Evolutionary conservation across 805 yeast genomes (phyloP).

Genomic region (Wickerhamiella cacticola): DNA sequence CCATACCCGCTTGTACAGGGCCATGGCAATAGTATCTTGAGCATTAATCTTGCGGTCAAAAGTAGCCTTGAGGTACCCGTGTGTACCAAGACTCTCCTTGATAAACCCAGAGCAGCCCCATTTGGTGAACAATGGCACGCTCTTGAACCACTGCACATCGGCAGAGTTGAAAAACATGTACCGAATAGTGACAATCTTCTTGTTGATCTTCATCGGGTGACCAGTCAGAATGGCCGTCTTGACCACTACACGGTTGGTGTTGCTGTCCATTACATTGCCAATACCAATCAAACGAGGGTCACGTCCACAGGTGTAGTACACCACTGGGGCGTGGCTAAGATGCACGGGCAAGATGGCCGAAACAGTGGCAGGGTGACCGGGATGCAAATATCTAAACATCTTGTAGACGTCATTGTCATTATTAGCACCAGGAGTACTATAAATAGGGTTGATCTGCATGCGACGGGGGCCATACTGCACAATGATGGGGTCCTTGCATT

Average conservation of each 20-base stretch:
- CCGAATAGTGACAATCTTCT: conserved; percentile 77
- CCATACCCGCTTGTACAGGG: conserved; percentile 89
- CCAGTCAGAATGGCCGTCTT: conserved; percentile 87
- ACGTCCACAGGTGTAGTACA: conserved; percentile 25
- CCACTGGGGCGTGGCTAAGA: conserved; percentile 48
- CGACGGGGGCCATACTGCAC: conserved; percentile 94
- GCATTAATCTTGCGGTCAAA: conserved; percentile 84
- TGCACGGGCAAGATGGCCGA: conserved; percentile 80
- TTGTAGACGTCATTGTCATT: conserved; percentile 79
- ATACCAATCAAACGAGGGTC: conserved; percentile 56
- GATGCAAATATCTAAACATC: conserved; percentile 71
- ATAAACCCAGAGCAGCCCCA: conserved; percentile 90
- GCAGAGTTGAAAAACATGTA: conserved; percentile 93
- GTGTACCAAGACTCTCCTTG: conserved; percentile 93
- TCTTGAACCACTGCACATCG: conserved; percentile 80
- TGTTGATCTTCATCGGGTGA: conserved; percentile 90
- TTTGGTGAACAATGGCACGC: conserved; percentile 85
- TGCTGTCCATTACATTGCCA: conserved; percentile 81
- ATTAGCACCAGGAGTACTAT: conserved; percentile 58
- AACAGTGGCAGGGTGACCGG: conserved; percentile 62
- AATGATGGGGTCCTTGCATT: conserved; percentile 65
- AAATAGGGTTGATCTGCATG: conserved; percentile 67
- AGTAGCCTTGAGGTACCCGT: conserved; percentile 92
- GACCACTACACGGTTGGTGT: conserved; percentile 71
- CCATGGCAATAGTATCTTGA: conserved; percentile 90